phyloP scores from a whole-genome alignment of 768 basidiomycete genomes.

The Tulasnella calospora region DNA sequence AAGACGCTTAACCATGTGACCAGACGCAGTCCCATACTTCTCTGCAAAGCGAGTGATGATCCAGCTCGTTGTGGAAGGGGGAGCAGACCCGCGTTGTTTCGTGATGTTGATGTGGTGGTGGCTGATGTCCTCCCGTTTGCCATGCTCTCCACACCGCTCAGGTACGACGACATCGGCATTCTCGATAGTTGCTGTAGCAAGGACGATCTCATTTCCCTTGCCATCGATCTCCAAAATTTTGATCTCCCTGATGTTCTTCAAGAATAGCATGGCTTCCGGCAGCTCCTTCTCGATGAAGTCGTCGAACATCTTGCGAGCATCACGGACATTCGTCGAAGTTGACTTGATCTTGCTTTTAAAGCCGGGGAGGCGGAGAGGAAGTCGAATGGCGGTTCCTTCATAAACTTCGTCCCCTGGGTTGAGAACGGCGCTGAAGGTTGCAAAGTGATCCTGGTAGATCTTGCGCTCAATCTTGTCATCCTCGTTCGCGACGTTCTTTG shows the following conservation, averaged over 20 bases:
- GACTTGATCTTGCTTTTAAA: constrained; percentile 37
- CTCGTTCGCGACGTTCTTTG: neutral
- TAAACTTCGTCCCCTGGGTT: constrained; percentile 28
- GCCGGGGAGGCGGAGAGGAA: constrained; percentile 42
- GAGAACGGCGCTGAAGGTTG: neutral
- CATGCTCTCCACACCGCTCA: neutral
- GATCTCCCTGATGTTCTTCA: constrained; percentile 32
- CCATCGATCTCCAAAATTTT: constrained; percentile 41
- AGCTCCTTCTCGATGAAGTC: constrained; percentile 14
- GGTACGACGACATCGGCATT: neutral
- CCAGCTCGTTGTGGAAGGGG: neutral
- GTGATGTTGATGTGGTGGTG: neutral
- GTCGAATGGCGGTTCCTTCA: constrained; percentile 45
- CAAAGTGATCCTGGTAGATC: neutral
- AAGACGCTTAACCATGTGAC: neutral
- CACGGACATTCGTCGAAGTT: constrained; percentile 43
- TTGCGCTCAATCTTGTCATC: neutral
- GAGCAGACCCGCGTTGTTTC: neutral
- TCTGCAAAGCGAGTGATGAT: constrained; percentile 30
- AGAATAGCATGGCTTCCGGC: constrained; percentile 11
- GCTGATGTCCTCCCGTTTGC: neutral
- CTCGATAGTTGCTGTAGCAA: constrained; percentile 21
- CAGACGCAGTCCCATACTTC: constrained; percentile 33
- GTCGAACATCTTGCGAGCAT: constrained; percentile 42
- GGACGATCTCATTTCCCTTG: constrained; percentile 29